Base-by-base conservation (phyloP, 768 basidiomycete species). In the Boletus reticulatus region DNA sequence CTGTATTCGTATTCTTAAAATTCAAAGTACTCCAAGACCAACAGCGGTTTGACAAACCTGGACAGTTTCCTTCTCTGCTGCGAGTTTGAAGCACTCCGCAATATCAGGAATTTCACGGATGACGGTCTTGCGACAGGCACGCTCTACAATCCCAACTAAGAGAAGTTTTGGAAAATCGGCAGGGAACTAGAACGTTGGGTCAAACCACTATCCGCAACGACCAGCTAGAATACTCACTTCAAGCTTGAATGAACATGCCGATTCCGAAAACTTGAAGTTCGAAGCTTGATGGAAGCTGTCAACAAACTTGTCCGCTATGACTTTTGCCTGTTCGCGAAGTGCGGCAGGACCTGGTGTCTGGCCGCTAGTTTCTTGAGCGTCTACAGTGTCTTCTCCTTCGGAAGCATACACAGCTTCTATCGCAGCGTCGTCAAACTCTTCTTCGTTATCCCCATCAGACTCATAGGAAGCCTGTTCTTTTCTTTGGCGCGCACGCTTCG, bases 31-130 rank as follows among this genome's bases (percentile, higher is more conserved):
- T 16, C 43, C 34, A 53, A 19, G 32, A 27, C 14, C 45, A 46
- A 31, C 24, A 43, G 34, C 39, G 43, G 24, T 37, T 56, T 14
- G 47, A 49, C 71, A 56, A 64, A 81, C 88, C 75, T 58, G 74
- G 68, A 52, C 76, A 72, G 54, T 72, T 70, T 34, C 83, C 77
- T 84, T 80, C 44, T 85, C 85, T 41, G 77, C 75, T 62, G 63
- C 64, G 4, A 56, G 54, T 52, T 84, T 84, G 79, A 95, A 92
- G 73, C 93, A 96, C 50, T 95, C 87, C 4, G 80, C 80, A 66
- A 99, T 96, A 16, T 88, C 87, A 6, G 88, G 83, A 51, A 98
- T 92, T 71, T 98, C 90, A 50, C 94, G 91, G 54, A 99, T 78
- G 60, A 98, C 78, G 3, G 93, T 89, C 50, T 83, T 84, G 43